Conservation (phyloP, 495 filamentous ascomycete genomes). For the Aspergillus heteromorphus region DNA sequence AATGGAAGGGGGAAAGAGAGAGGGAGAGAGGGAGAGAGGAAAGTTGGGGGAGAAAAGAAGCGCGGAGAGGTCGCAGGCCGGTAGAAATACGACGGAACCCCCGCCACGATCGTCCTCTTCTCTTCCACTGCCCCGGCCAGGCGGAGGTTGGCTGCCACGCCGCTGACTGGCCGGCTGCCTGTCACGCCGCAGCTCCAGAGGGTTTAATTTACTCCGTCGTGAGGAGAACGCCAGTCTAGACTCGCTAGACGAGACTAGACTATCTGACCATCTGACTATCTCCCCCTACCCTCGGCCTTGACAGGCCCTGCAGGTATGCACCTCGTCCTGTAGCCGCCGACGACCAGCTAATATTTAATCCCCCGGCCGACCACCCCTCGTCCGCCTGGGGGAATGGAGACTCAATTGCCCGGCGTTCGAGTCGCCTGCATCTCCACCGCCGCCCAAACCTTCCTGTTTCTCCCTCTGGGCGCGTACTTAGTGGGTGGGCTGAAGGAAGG, state of each 20-base stretch:
- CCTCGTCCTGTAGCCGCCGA: not conserved
- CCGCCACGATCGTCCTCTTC: no score
- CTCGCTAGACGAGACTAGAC: no score
- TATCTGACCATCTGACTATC: no score
- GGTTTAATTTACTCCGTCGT: not conserved
- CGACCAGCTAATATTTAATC: not conserved
- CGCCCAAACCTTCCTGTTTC: not conserved
- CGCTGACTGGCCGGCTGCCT: not conserved
- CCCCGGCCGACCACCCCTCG: not conserved
- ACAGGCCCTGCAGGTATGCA: no score
- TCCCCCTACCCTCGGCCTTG: no score
- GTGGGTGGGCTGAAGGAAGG: not conserved
- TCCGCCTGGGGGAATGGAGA: not conserved
- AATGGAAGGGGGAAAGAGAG: not conserved
- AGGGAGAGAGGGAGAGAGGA: conserved; percentile 5
- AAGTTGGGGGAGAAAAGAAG: conserved; percentile 13
- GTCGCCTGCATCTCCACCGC: not conserved
- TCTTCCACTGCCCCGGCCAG: conserved; percentile 2
- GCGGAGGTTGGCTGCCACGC: not conserved
- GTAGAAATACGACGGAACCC: conserved; percentile 20
- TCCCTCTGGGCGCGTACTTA: not conserved
- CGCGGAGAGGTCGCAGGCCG: conserved; percentile 9
- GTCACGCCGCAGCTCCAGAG: not conserved
- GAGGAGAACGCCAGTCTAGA: not conserved
- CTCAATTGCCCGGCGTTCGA: not conserved